Base-by-base conservation (phyloP, 345 rosid genomes). In the Citrus mangshanensis region DNA sequence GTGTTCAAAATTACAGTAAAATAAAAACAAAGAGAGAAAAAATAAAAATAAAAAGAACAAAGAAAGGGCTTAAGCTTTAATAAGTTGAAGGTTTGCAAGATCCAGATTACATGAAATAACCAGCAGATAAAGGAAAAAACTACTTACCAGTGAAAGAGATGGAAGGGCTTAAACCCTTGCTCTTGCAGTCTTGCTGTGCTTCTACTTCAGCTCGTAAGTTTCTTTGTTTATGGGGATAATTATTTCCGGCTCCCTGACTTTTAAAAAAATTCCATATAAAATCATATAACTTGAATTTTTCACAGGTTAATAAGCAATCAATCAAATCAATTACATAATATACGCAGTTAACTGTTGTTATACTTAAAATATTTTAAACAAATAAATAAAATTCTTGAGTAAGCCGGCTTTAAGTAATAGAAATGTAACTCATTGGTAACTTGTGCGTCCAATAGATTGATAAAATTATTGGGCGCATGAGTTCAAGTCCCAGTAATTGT, bases 121-220 rank as follows among this genome's bases (percentile, higher is more conserved):
- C 59, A 8, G 18, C 16, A 60, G 56, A 42, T 25, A 27, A 56
- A 3, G n/a, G 10, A 42, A 62, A 42, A 62, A 75, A 42, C 59
- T 4, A 28, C 78, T 32, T 42, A 75, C 78, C 78, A 42, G 70
- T 19, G 21, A 62, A 27, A 42, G 22, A 61, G 9, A 74, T 10
- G 6, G 19, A 62, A 24, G 70, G 46, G 21, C 78, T 75, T 62
- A 62, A 74, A 61, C 77, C 77, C 69, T 62, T 19, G 68, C 24
- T 37, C 28, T 37, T 13, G 51, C 51, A 51, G 12, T 40, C 72
- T 70, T 51, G 37, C 61, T 70, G 18, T 12, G 19, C 25, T 68
- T 9, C 19, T 30, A 6, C 28, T n/a, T n/a, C 71, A 5, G 62
- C 78, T 24, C 21, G 12, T 12, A 21, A 55, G 18, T 54, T 18